Evolutionary conservation across 768 basidiomycete genomes (phyloP).

Genomic region (Serpula lacrymans): DNA sequence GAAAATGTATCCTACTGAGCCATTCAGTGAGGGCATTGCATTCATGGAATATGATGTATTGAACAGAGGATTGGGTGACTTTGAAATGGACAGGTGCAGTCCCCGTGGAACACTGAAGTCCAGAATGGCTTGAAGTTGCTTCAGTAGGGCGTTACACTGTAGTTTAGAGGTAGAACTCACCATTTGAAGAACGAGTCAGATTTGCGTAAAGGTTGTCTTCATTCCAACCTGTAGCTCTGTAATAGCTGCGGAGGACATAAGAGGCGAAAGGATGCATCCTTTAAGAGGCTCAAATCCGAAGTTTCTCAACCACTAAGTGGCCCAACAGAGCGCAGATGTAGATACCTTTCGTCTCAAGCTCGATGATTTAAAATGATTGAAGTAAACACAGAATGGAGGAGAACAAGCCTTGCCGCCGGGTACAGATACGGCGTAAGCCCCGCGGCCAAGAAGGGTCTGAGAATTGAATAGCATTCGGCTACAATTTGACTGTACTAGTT

Average conservation of each 20-base stretch:
- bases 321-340: too few relatives aligned
- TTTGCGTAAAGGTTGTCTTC: slow-evolving; percentile 94
- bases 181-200: slow-evolving; percentile 83
- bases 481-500: too few relatives aligned
- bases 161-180: slow-evolving; percentile 38
- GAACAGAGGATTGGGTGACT: slow-evolving; percentile 86
- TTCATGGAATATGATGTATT: slow-evolving; percentile 91
- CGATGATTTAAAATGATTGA: too few relatives aligned
- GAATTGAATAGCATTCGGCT: too few relatives aligned
- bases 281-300: too few relatives aligned
- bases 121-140: slow-evolving; percentile 61
- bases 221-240: slow-evolving; percentile 93
- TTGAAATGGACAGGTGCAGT: slow-evolving; percentile 75
- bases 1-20: slow-evolving; percentile 91
- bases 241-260: slow-evolving; percentile 87
- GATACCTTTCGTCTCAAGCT: too few relatives aligned
- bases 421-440: too few relatives aligned
- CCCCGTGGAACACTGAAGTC: slow-evolving; percentile 88
- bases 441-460: too few relatives aligned
- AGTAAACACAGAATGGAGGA: too few relatives aligned
- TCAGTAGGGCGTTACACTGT: not conserved
- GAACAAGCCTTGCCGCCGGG: too few relatives aligned
- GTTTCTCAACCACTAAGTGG: too few relatives aligned
- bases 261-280: slow-evolving; percentile 86
- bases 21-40: slow-evolving; percentile 88